Evolutionary conservation across 371 early-diverging fungal species (phyloP).

Genomic region (Circinella umbellata): DNA sequence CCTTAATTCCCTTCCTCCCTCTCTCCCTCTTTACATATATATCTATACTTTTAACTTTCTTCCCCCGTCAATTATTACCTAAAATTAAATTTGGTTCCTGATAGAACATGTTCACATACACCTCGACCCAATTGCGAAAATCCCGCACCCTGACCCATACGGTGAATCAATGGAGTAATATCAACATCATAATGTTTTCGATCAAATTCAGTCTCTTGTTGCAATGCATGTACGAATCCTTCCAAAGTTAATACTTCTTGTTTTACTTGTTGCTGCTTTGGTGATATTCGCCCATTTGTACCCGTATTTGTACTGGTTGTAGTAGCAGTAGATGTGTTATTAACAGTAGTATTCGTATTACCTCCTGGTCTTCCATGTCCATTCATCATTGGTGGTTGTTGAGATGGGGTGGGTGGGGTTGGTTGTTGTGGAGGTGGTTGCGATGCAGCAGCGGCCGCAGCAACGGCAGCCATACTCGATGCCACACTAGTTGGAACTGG

Average conservation of each 20-base stretch:
- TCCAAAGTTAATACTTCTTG: conserved; percentile 27
- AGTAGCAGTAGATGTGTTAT: neutral
- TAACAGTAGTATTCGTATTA: too few species aligned
- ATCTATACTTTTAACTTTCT: too few species aligned
- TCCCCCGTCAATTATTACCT: conserved; percentile 30
- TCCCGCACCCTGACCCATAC: conserved; percentile 33
- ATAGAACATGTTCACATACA: conserved; percentile 48
- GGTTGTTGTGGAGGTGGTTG: conserved; percentile 5
- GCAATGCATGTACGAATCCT: conserved; percentile 39
- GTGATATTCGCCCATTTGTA: neutral
- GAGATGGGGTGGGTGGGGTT: neutral
- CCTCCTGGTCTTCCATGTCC: neutral
- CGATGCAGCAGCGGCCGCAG: conserved; percentile 25
- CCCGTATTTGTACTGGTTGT: neutral
- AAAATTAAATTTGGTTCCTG: conserved; percentile 54
- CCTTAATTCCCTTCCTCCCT: too few species aligned
- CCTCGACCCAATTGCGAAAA: conserved; percentile 54
- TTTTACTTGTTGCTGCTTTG: conserved; percentile 6
- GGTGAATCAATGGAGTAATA: conserved; percentile 35
- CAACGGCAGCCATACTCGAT: conserved; percentile 17
- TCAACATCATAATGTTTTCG: conserved; percentile 46
- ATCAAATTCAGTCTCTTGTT: conserved; percentile 46
- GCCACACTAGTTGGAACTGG: conserved; percentile 10
- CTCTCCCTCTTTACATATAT: too few species aligned
- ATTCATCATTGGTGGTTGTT: neutral